Conservation (phyloP, 805 yeast genomes). For the Wickerhamiella galacta region DNA sequence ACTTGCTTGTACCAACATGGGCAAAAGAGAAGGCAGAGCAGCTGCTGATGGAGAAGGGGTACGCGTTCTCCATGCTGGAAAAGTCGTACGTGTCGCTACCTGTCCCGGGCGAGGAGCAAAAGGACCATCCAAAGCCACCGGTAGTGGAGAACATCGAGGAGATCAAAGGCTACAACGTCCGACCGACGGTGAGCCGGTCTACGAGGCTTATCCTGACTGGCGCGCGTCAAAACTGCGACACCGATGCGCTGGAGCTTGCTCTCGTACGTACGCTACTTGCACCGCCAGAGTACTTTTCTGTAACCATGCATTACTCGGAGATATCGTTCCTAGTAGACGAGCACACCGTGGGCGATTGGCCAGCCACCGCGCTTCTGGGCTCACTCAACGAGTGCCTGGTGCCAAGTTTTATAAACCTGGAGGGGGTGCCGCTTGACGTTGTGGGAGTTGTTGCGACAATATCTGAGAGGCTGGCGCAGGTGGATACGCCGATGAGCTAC, state of each 20-base stretch:
- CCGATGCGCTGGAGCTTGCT: constrained; percentile 17
- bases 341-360: constrained; percentile 20
- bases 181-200: constrained; percentile 25
- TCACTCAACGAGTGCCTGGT: constrained; percentile 38
- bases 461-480: constrained; percentile 30
- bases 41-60: constrained; percentile 29
- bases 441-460: constrained; percentile 55
- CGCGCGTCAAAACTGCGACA: constrained; percentile 31
- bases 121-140: not conserved
- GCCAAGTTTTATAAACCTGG: constrained; percentile 41
- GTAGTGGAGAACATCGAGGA: not conserved
- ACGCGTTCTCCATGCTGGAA: constrained; percentile 29
- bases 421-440: constrained; percentile 37
- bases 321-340: constrained; percentile 18
- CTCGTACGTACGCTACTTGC: constrained; percentile 25
- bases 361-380: constrained; percentile 38
- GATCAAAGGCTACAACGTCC: not conserved
- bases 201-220: constrained; percentile 38
- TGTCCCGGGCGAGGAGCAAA: not conserved
- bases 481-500: constrained; percentile 36
- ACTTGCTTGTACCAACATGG: constrained; percentile 38
- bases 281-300: constrained; percentile 18
- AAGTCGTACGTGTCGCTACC: constrained; percentile 26
- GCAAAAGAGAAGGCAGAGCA: constrained; percentile 30
- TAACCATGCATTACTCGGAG: constrained; percentile 21